phyloP scores from a whole-genome alignment of 2,329 filamentous ascomycete species.

The Alternaria burnsii region DNA sequence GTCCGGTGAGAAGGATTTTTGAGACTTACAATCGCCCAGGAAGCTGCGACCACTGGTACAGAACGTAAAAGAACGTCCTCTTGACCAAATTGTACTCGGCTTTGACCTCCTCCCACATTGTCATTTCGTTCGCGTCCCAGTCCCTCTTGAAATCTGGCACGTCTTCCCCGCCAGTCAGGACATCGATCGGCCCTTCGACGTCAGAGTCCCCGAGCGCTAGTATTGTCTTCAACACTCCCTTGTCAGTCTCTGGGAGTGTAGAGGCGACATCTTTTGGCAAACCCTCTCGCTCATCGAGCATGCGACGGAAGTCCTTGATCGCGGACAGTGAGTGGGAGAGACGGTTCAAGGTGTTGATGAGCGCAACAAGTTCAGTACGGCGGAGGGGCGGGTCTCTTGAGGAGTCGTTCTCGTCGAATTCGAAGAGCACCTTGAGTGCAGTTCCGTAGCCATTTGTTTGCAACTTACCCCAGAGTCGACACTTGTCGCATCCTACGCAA shows the following conservation, averaged over 20 bases:
- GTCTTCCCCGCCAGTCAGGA: constrained; percentile 47
- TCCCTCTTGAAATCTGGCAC: constrained; percentile 53
- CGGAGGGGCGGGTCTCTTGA: constrained; percentile 75
- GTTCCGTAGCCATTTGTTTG: constrained; percentile 95
- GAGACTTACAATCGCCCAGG: constrained; percentile 73
- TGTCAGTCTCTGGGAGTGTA: constrained; percentile 31
- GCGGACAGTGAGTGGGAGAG: constrained; percentile 82
- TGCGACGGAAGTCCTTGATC: constrained; percentile 73
- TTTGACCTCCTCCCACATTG: constrained; percentile 66
- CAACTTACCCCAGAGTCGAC: constrained; percentile 95
- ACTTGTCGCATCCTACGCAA: constrained; percentile 98
- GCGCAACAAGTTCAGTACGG: constrained; percentile 89
- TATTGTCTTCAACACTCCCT: constrained; percentile 45
- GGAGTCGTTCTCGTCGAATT: constrained; percentile 76
- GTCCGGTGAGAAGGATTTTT: background rate
- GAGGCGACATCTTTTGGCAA: constrained; percentile 29
- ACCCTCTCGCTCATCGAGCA: constrained; percentile 55
- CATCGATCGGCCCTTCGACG: constrained; percentile 17
- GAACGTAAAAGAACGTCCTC: constrained; percentile 70
- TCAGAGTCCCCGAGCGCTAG: constrained; percentile 34
- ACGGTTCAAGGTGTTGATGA: constrained; percentile 92
- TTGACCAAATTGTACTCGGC: constrained; percentile 71
- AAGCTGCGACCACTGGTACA: constrained; percentile 73
- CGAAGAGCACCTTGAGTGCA: constrained; percentile 93
- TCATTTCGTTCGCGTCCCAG: constrained; percentile 54